phyloP scores from a whole-genome alignment of 768 basidiomycete species.

The Xerocomellus chrysenteron region DNA sequence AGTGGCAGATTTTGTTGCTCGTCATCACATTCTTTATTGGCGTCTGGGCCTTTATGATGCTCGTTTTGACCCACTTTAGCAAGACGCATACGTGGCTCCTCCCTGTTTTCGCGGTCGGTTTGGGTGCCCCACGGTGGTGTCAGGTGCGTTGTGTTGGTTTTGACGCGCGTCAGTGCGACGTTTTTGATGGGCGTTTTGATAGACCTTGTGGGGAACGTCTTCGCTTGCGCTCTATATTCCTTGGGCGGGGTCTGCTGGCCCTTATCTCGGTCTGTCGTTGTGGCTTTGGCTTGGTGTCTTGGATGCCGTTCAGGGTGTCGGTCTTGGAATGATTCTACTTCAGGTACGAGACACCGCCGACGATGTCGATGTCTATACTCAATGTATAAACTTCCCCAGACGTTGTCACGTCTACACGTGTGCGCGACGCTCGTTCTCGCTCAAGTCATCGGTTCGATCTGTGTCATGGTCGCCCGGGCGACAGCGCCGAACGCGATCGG shows the following conservation, averaged over 20 bases:
- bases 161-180: no score
- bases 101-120: constrained; percentile 92
- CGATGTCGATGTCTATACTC: background rate
- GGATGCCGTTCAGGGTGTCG: constrained; percentile 92
- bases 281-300: constrained; percentile 97
- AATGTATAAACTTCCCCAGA: constrained; percentile 37
- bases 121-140: constrained; percentile 94
- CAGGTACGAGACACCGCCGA: constrained; percentile 39
- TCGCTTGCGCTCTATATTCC: constrained; percentile 91
- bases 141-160: constrained; percentile 49
- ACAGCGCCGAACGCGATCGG: constrained; percentile 90
- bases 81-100: constrained; percentile 96
- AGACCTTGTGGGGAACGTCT: constrained; percentile 95
- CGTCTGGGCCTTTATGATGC: constrained; percentile 77
- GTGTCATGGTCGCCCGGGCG: constrained; percentile 91
- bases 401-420: constrained; percentile 89
- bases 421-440: constrained; percentile 91
- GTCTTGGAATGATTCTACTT: constrained; percentile 86
- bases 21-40: constrained; percentile 83
- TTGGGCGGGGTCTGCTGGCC: constrained; percentile 84
- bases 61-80: constrained; percentile 78
- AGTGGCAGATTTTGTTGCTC: constrained; percentile 80
- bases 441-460: constrained; percentile 84
- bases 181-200: constrained; percentile 6
- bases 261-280: constrained; percentile 84